Evolutionary conservation across 345 rosid species (phyloP).

Genomic region (Hirschfeldia incana): DNA sequence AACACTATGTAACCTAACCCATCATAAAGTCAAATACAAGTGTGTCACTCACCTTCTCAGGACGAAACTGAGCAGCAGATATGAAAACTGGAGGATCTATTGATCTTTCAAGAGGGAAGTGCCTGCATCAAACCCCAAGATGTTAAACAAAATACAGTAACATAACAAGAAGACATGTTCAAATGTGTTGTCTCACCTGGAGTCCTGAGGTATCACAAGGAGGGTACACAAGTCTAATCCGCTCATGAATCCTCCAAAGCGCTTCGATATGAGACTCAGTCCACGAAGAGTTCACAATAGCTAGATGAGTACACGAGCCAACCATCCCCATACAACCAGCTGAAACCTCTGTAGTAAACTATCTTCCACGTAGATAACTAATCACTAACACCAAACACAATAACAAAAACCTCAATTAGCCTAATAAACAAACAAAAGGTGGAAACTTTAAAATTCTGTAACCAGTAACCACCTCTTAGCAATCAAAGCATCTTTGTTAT

Average conservation of each 20-base stretch:
- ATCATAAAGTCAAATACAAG: slow-evolving; percentile 32
- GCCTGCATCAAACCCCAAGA: too few relatives aligned
- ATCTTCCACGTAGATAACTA: too few relatives aligned
- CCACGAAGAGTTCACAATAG: slow-evolving; percentile 97
- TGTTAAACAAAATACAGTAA: too few relatives aligned
- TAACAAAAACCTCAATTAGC: too few relatives aligned
- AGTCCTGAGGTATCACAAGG: slow-evolving; percentile 94
- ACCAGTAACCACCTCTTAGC: too few relatives aligned
- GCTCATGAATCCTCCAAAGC: slow-evolving; percentile 67
- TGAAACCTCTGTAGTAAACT: too few relatives aligned
- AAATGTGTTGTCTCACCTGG: slow-evolving; percentile 52
- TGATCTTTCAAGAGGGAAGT: slow-evolving; percentile 62
- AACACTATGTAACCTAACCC: slow-evolving; percentile 36
- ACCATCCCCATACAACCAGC: slow-evolving; percentile 49
- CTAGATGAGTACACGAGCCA: slow-evolving; percentile 81
- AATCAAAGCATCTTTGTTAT: too few relatives aligned
- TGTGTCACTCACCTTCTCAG: slow-evolving; percentile 78
- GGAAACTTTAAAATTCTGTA: too few relatives aligned
- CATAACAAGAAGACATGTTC: not conserved
- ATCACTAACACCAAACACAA: too few relatives aligned
- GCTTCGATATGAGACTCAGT: slow-evolving; percentile 76
- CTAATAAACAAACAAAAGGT: too few relatives aligned
- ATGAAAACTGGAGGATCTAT: slow-evolving; percentile 59
- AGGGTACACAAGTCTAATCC: slow-evolving; percentile 79
- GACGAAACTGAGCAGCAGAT: slow-evolving; percentile 96